These are phyloP conservation scores for Thelonectria blattea DNA, from an alignment of 2,329 filamentous ascomycete genomes.

Conservation along the genomic window DNA sequence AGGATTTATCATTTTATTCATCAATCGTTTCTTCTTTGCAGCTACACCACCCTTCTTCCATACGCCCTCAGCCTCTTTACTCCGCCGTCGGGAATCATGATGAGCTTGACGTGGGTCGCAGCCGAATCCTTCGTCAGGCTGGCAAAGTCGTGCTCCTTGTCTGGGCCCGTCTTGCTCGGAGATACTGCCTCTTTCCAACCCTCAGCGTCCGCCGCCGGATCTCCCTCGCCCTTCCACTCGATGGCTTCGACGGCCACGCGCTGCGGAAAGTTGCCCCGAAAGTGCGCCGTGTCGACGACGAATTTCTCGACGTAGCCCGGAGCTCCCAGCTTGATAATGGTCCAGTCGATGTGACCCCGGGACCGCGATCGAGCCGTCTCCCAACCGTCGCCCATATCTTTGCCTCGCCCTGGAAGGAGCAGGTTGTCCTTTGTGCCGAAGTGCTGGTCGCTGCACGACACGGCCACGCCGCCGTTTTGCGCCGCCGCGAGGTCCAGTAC, in stretches of 20 bases:
- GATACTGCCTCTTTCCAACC: constrained; percentile 71
- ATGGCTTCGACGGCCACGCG: constrained; percentile 72
- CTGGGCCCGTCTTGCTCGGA: constrained; percentile 73
- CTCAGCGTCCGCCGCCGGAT: constrained; percentile 61
- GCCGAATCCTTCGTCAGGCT: constrained; percentile 60
- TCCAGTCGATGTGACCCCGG: constrained; percentile 78
- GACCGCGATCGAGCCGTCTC: constrained; percentile 78
- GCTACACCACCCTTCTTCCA: constrained; percentile 42
- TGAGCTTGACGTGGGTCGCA: constrained; percentile 86
- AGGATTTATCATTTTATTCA: background rate
- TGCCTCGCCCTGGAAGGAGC: constrained; percentile 77
- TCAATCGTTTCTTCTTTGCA: background rate
- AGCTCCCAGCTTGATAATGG: constrained; percentile 75
- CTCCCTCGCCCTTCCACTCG: constrained; percentile 58
- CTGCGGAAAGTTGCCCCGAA: constrained; percentile 83
- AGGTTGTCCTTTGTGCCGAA: constrained; percentile 84
- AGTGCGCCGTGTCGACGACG: constrained; percentile 82
- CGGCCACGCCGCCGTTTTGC: constrained; percentile 77
- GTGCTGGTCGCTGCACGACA: constrained; percentile 82
- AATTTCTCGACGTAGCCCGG: constrained; percentile 69
- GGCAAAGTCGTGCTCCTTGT: constrained; percentile 73
- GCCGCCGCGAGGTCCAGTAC: constrained; percentile 79
- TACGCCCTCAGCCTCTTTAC: constrained; percentile 78
- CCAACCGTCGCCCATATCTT: constrained; percentile 90
- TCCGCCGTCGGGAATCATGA: constrained; percentile 91